Conservation (phyloP, 1,284 basidiomycete genomes). For the Ceratobasidium sp. region DNA sequence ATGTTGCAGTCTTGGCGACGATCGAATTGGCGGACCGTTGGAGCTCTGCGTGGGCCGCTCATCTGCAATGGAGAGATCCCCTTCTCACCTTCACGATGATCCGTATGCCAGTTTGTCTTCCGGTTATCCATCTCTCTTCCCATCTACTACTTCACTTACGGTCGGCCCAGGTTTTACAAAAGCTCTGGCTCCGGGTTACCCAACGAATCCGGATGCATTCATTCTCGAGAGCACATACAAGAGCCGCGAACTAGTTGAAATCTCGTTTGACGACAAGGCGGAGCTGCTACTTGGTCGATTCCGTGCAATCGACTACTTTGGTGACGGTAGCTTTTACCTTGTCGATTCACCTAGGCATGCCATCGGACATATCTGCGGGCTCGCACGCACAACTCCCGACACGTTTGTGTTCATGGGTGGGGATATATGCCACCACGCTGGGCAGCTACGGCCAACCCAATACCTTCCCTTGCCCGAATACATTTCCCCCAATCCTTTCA, state of each 20-base stretch:
- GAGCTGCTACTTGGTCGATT: conserved; percentile 9
- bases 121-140: conserved; percentile 32
- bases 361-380: conserved; percentile 27
- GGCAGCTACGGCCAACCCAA: conserved; percentile 29
- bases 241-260: conserved; percentile 22
- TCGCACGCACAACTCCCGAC: conserved; percentile 31
- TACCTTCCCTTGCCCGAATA: conserved; percentile 35
- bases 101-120: neutral
- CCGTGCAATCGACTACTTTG: conserved; percentile 48
- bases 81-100: neutral
- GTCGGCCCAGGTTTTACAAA: conserved; percentile 38
- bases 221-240: conserved; percentile 41
- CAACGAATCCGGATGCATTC: conserved; percentile 19
- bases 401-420: conserved; percentile 43
- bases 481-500: conserved; percentile 40
- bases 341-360: conserved; percentile 49
- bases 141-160: conserved; percentile 24
- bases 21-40: too few relatives aligned
- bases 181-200: conserved; percentile 32
- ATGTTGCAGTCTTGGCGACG: too few relatives aligned
- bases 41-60: too few relatives aligned
- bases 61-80: neutral
- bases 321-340: conserved; percentile 49
- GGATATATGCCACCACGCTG: conserved; percentile 36
- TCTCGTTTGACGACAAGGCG: conserved; percentile 14